A percentile compares a stretch with the other conserved stretches of the same genome.
Conservation (phyloP, 176 grass and related monocot genomes). For the Oryza meyeriana region DNA sequence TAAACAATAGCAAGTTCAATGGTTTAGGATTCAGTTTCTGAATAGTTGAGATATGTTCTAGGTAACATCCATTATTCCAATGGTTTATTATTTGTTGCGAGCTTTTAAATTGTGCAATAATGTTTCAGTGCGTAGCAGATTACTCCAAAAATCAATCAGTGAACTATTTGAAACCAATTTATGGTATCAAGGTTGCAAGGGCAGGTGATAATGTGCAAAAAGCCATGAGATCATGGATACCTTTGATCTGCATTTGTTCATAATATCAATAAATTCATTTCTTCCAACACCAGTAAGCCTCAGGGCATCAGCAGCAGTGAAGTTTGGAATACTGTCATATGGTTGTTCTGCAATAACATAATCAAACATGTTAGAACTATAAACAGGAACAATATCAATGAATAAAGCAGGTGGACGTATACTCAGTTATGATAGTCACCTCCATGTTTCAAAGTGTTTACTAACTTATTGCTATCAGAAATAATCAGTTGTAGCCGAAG, state of each 20-base stretch:
- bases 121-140: not conserved
- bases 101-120: not conserved
- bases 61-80: not conserved
- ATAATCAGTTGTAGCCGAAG: not conserved
- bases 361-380: slow-evolving; percentile 41
- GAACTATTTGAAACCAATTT: slow-evolving; percentile 20
- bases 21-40: not conserved
- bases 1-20: not conserved
- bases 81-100: not conserved
- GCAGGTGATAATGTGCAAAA: not conserved
- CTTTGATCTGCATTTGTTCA: slow-evolving; percentile 99
- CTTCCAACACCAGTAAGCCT: slow-evolving; percentile 93
- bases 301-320: slow-evolving; percentile 92
- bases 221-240: slow-evolving; percentile 24
- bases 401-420: slow-evolving; percentile 18
- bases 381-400: not conserved
- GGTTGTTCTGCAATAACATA: slow-evolving; percentile 87
- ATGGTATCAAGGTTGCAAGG: slow-evolving; percentile 30
- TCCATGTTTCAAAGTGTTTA: not conserved
- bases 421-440: not conserved
- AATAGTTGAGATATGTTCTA: not conserved
- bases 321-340: slow-evolving; percentile 99
- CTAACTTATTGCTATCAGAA: not conserved
- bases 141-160: not conserved
- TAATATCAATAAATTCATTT: slow-evolving; percentile 99